Evolutionary conservation across 2,329 filamentous ascomycete species (phyloP).

Genomic region (Sphaerulina musiva): DNA sequence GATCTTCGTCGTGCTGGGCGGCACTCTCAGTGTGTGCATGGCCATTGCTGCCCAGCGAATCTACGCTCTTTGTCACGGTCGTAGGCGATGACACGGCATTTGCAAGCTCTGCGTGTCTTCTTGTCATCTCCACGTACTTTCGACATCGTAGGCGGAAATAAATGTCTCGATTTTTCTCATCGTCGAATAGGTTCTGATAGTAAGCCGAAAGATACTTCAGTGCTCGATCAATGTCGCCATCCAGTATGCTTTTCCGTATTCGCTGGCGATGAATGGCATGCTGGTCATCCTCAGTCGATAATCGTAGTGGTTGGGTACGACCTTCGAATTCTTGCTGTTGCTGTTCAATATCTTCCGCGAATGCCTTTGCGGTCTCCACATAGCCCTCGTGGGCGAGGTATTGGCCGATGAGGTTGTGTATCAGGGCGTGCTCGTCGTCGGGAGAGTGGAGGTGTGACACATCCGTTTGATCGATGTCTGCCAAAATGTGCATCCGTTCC

Average conservation of each 20-base stretch:
- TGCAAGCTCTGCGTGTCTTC: conserved; percentile 61
- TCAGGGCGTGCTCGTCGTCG: conserved; percentile 66
- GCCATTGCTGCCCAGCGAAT: conserved; percentile 29
- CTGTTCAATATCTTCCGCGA: conserved; percentile 62
- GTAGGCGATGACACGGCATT: conserved; percentile 34
- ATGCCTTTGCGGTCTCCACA: conserved; percentile 83
- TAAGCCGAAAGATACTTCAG: conserved; percentile 71
- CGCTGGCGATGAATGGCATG: conserved; percentile 78
- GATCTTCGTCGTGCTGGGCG: conserved; percentile 43
- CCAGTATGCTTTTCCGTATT: conserved; percentile 78
- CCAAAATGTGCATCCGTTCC: conserved; percentile 54
- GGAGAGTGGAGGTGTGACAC: conserved; percentile 57
- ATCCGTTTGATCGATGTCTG: conserved; percentile 54
- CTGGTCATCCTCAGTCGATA: conserved; percentile 45
- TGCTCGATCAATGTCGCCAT: conserved; percentile 86
- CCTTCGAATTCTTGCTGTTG: conserved; percentile 60
- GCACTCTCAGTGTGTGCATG: conserved; percentile 15
- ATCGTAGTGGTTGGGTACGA: conserved; percentile 35
- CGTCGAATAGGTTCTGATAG: conserved; percentile 72
- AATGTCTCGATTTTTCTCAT: conserved; percentile 64
- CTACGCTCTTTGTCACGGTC: conserved; percentile 24
- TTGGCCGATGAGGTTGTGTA: conserved; percentile 78
- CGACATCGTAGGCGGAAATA: conserved; percentile 82
- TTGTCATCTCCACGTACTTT: conserved; percentile 93
- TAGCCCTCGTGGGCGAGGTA: conserved; percentile 94